Base-by-base conservation (phyloP, 257 asterid genomes). In the Asclepias syriaca region DNA sequence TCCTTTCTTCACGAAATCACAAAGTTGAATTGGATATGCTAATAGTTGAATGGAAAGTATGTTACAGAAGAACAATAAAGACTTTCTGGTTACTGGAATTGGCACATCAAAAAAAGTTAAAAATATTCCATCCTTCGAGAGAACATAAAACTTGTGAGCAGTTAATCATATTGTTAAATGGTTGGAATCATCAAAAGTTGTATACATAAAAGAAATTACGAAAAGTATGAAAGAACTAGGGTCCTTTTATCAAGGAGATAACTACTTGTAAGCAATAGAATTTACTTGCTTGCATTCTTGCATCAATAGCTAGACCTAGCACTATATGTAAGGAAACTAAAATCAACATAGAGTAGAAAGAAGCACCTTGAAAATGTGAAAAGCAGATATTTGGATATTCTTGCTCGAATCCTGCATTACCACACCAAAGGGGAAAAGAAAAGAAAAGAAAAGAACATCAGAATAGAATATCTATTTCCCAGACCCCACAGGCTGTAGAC, bases 311-410 rank as follows among this genome's bases (percentile, higher is more conserved):
- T 21, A 72, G 46, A 70, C 21, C 66, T 32, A 67, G 9, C 49
- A 16, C 43, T 56, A 61, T 34, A 24, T 51, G 24, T 24, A 56
- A 54, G 63, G 24, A 24, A 34, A 69, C 9, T 45, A 73, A 49
- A 73, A 71, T 29, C 59, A 22, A 66, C 49, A 76, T 40, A 77
- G 32, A 40, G 67, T 22, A 78, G 70, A 37, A 74, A 65, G 75
- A 73, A 74, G 78, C 84, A 89, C 99, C 98, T 95, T 95, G 89
- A 95, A 95, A 76, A 95, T 87, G 81, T 95, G 99, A 83, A 95
- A 95, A 77, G 97, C 98, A 21, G 95, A 92, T 57, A 91, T 75
- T 81, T 92, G 99, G 69, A 95, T 95, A 79, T 87, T 95, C 88
- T 87, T 95, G 94, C 98, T 95, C 12, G 97, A 83, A 82, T 92